phyloP scores from a whole-genome alignment of 129 eudicot genomes.

The Oenanthe sinensis region DNA sequence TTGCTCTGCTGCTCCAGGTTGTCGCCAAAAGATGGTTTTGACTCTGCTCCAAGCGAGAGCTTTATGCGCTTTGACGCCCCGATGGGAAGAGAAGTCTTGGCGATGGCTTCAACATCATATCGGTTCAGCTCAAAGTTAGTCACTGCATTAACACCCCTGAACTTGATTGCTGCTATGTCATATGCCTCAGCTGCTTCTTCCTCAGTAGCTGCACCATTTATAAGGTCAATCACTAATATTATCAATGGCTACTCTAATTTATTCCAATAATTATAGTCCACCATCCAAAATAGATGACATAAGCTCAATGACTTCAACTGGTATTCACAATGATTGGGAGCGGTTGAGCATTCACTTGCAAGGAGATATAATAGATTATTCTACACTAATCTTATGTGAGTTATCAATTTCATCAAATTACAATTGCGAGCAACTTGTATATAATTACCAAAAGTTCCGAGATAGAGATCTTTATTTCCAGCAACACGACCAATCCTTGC shows the following conservation, averaged over 20 bases:
- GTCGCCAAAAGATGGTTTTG: constrained; percentile 31
- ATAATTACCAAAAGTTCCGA: constrained; percentile 73
- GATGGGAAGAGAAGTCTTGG: constrained; percentile 70
- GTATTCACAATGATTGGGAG: neutral
- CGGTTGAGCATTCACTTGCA: neutral
- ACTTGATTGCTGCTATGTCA: constrained; percentile 94
- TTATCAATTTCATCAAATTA: neutral
- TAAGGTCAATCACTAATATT: neutral
- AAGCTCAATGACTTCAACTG: neutral
- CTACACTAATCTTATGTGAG: neutral
- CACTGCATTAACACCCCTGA: constrained; percentile 82
- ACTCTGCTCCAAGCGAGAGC: constrained; percentile 49
- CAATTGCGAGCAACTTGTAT: neutral
- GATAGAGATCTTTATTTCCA: constrained; percentile 88
- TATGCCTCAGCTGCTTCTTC: constrained; percentile 99
- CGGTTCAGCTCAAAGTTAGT: constrained; percentile 93
- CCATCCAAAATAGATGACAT: neutral
- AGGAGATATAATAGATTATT: neutral
- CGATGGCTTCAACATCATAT: constrained; percentile 78
- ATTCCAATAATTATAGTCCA: neutral
- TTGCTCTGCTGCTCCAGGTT: constrained; percentile 34
- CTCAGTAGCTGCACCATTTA: constrained; percentile 60
- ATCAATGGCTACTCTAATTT: neutral
- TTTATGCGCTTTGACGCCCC: constrained; percentile 83
- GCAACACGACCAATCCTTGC: constrained; percentile 98